Evolutionary conservation across 768 basidiomycete genomes (phyloP), one percentile per base, ranked within the genome.

Genomic region (Leccinum uliginosum): DNA sequence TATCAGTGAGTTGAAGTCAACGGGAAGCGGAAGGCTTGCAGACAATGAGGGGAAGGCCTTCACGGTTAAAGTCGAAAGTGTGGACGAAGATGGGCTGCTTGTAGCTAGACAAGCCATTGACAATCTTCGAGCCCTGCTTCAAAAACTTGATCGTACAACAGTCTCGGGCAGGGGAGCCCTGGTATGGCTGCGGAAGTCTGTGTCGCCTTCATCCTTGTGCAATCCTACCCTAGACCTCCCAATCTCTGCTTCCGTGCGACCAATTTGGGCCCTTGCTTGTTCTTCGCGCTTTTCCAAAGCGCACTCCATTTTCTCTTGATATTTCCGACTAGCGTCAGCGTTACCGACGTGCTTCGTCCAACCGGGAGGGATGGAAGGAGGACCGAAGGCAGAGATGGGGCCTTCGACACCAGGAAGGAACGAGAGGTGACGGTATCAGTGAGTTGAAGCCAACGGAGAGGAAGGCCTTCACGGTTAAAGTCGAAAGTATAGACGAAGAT

Each of bases 401-500:
- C 12, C 47, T 50, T 24, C 9, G n/a, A 53, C 11, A 12, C 34
- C 34, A 34, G 34, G n/a, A n/a, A n/a, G 34, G 15, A 34, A 34
- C 32, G 14, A 12, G 6, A 30, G 14, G 27, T 15, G 47, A 40
- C 24, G 21, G 34, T 29, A 58, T 34, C n/a, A n/a, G n/a, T 19
- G 32, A 21, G 12, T 12, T 44, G 30, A 26, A 32, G n/a, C n/a
- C n/a, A n/a, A n/a, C n/a, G n/a, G n/a, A n/a, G n/a, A n/a, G n/a
- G n/a, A n/a, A n/a, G n/a, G n/a, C n/a, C n/a, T n/a, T n/a, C n/a
- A n/a, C n/a, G n/a, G 35, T 29, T 17, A 15, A n/a, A 8, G 21
- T n/a, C 10, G 8, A 8, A n/a, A n/a, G n/a, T n/a, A n/a, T 98
- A 98, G 56, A 99, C 93, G 70, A 97, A 98, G 58, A 98, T 89